Conservation (phyloP, 1,284 basidiomycete species). For the Trichosporon sp. region DNA sequence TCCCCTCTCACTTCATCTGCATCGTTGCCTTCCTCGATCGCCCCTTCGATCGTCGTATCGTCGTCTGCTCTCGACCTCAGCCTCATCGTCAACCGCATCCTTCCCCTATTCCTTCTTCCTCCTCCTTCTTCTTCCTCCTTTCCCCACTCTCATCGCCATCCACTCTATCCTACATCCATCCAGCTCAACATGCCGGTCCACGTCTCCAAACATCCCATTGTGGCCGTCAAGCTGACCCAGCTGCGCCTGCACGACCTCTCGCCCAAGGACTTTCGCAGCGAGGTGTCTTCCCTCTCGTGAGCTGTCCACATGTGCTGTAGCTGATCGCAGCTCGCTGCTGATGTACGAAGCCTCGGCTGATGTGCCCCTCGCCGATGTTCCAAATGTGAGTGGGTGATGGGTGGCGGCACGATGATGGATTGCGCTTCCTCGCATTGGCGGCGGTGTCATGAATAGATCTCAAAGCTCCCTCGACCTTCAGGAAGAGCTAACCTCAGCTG, state of each 20-base stretch:
- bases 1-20: background rate
- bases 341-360: constrained; percentile 34
- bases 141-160: background rate
- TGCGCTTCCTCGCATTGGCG: background rate
- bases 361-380: constrained; percentile 32
- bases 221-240: constrained; percentile 39
- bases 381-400: constrained; percentile 28
- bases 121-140: background rate
- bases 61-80: no score
- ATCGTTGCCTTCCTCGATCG: no score
- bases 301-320: background rate
- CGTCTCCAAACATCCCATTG: constrained; percentile 37
- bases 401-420: no score
- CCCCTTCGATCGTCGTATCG: no score
- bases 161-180: background rate
- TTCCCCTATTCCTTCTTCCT: background rate
- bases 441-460: no score
- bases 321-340: constrained; percentile 32
- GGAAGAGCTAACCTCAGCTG: constrained; percentile 43
- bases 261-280: constrained; percentile 35
- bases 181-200: constrained; percentile 12
- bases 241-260: constrained; percentile 42
- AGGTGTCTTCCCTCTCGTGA: constrained; percentile 1
- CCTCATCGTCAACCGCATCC: background rate
- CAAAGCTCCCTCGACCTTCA: no score